Percentiles rank a stretch among this genome's conserved stretches.
These are phyloP conservation scores for Chaetomium cochliodes DNA, from an alignment of 495 filamentous ascomycete genomes.

Conservation along the genomic window DNA sequence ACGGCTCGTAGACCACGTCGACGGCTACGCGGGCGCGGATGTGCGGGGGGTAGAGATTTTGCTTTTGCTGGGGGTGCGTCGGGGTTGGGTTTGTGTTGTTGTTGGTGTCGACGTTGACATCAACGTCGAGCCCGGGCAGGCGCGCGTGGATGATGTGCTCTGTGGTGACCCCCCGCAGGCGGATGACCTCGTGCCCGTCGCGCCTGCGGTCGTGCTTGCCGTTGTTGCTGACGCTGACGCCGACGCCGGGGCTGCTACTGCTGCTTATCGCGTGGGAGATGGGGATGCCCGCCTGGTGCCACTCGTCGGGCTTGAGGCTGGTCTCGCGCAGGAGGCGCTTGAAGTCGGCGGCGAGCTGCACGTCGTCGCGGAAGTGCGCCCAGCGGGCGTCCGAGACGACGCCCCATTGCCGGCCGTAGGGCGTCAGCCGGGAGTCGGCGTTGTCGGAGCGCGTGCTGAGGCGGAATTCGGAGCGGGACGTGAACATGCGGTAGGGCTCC, in stretches of 20 bases:
- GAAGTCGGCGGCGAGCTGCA: conserved; percentile 63
- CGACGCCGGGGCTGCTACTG: conserved; percentile 30
- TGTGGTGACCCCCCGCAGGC: conserved; percentile 50
- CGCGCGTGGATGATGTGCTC: conserved; percentile 30
- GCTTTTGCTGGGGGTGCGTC: no score
- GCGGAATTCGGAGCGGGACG: conserved; percentile 90
- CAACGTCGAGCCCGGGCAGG: conserved; percentile 48
- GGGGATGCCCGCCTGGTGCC: conserved; percentile 67
- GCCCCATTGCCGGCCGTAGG: conserved; percentile 70
- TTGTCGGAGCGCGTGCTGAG: conserved; percentile 91
- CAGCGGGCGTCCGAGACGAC: conserved; percentile 79
- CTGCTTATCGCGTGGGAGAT: conserved; percentile 30
- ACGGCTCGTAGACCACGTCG: conserved; percentile 81
- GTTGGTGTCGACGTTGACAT: conserved; percentile 31
- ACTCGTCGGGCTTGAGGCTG: conserved; percentile 55
- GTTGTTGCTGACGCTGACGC: conserved; percentile 39
- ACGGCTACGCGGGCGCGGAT: conserved; percentile 69
- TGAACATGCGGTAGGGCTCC: conserved; percentile 99
- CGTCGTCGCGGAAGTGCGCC: conserved; percentile 62
- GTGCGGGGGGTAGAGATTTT: conserved; percentile 44
- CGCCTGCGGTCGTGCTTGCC: conserved; percentile 45
- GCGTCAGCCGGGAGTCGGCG: conserved; percentile 83
- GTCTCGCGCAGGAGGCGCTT: conserved; percentile 56
- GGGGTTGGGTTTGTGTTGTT: no score
- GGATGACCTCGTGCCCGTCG: conserved; percentile 73